Evolutionary conservation across 2,329 filamentous ascomycete genomes (phyloP).

Genomic region (Cercospora sesami): DNA sequence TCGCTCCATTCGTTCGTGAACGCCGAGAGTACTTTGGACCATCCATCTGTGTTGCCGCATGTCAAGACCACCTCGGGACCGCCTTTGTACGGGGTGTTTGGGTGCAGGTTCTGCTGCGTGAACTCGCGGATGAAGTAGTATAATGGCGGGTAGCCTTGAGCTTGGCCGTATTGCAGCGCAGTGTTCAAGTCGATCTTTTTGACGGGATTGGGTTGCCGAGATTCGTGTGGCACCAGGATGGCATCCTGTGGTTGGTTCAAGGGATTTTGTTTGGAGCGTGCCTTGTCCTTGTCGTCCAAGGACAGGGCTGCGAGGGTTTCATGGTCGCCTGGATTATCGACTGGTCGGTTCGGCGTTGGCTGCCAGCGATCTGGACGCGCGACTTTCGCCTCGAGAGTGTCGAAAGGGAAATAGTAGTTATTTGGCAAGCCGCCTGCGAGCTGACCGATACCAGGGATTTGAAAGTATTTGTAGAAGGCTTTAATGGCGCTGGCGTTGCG

Average conservation of each 20-base stretch:
- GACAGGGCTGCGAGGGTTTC: slow-evolving; percentile 27
- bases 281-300: slow-evolving; percentile 14
- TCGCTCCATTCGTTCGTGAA: slow-evolving; percentile 75
- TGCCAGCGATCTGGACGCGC: slow-evolving; percentile 73
- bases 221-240: slow-evolving; percentile 71
- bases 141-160: slow-evolving; percentile 77
- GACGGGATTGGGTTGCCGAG: slow-evolving; percentile 57
- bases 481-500: slow-evolving; percentile 70
- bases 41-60: slow-evolving; percentile 81
- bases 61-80: slow-evolving; percentile 78
- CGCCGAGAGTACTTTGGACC: slow-evolving; percentile 73
- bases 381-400: slow-evolving; percentile 80
- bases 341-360: slow-evolving; percentile 64
- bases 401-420: slow-evolving; percentile 80
- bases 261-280: slow-evolving; percentile 31
- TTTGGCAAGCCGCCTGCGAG: slow-evolving; percentile 71
- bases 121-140: slow-evolving; percentile 78
- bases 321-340: slow-evolving; percentile 48
- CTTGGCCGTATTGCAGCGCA: slow-evolving; percentile 84
- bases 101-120: slow-evolving; percentile 72
- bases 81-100: slow-evolving; percentile 72
- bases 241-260: slow-evolving; percentile 40
- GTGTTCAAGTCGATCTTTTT: slow-evolving; percentile 77
- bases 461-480: slow-evolving; percentile 81
- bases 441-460: slow-evolving; percentile 61